Evolutionary conservation across 2,329 filamentous ascomycete species (phyloP), one percentile per base, ranked within the genome.

Genomic region (Aspergillus bombycis): DNA sequence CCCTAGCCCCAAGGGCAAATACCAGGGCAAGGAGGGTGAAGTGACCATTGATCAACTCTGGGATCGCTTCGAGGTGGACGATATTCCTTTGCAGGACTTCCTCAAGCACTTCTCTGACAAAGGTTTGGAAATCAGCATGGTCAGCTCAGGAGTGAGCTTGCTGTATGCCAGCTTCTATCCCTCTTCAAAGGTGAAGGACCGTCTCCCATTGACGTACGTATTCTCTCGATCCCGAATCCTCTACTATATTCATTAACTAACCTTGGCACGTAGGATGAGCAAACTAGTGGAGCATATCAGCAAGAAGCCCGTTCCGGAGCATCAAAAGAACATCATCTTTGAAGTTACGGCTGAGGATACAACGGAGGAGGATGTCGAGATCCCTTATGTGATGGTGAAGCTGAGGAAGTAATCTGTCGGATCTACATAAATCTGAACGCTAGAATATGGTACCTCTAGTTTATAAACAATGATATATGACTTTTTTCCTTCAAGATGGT

Each of bases 301-400:
- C 65, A 96, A 94, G 85, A 97, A 97, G 84, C 86, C 90, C 2
- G 90, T 99, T 62, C 94, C 95, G 0, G 86, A 88, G 4, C 94
- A 98, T 76, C 93, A 97, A 82, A 95, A 91, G 84, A 94, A 97
- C 73, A 88, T 98, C 67, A 97, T 98, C 71, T 96, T 98, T 75
- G 95, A 98, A 82, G 91, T 97, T 69, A 96, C 95, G 8, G 92
- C 91, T 0, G 94, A 98, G 77, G 95, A 98, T 75, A 82, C 88
- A 74, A 89, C 88, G 4, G 94, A 91, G 67, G 93, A 98, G 80
- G 95, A 99, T 77, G 94, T 98, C 1, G 95, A 99, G 81, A 91
- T 98, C 69, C 95, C 95, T 4, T 98, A 97, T 78, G 92, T 98
- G 73, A 96, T 94, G 88, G 88, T 97, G 68, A 94, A 90, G 82